Conservation (phyloP, 208 protist species). For the Herpetomonas muscarum region DNA sequence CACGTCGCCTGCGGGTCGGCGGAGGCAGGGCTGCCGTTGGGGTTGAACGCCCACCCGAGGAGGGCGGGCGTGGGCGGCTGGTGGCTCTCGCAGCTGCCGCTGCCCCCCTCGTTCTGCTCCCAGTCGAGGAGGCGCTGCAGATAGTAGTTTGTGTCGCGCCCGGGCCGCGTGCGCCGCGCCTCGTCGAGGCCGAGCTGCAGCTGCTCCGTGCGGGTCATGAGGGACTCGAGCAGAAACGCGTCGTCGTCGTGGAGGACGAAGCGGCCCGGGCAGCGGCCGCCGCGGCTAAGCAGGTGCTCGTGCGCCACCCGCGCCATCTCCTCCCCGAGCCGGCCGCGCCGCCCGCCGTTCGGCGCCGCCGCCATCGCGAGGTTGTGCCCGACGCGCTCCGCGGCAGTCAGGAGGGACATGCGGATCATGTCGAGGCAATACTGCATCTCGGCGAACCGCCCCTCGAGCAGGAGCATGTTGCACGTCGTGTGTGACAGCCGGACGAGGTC, state of each 20-base stretch:
- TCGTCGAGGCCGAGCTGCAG: conserved; percentile 51
- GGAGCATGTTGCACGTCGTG: conserved; percentile 37
- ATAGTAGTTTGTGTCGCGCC: conserved; percentile 54
- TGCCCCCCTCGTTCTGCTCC: background rate
- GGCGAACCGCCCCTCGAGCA: conserved; percentile 58
- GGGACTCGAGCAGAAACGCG: conserved; percentile 31
- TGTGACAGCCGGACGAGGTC: conserved; percentile 56
- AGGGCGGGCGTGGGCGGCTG: background rate
- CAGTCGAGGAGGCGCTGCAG: conserved; percentile 29
- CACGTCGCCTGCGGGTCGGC: background rate
- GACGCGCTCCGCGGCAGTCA: background rate
- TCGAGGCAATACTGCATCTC: conserved; percentile 73
- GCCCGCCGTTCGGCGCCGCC: background rate
- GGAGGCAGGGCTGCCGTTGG: too few species aligned
- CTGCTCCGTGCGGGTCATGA: conserved; percentile 51
- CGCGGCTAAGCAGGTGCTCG: background rate
- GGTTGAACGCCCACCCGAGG: background rate
- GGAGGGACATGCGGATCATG: conserved; percentile 35
- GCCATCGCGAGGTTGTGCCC: background rate
- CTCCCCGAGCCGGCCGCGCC: too few species aligned
- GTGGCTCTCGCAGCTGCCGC: background rate
- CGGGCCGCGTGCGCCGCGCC: conserved; percentile 19
- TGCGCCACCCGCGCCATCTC: background rate
- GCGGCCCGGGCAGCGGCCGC: conserved; percentile 5
- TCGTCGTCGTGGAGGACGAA: conserved; percentile 38